Evolutionary conservation across 73 alveolate species (phyloP), one percentile per base, ranked within the genome.

Genomic region (Stentor coeruleus): DNA sequence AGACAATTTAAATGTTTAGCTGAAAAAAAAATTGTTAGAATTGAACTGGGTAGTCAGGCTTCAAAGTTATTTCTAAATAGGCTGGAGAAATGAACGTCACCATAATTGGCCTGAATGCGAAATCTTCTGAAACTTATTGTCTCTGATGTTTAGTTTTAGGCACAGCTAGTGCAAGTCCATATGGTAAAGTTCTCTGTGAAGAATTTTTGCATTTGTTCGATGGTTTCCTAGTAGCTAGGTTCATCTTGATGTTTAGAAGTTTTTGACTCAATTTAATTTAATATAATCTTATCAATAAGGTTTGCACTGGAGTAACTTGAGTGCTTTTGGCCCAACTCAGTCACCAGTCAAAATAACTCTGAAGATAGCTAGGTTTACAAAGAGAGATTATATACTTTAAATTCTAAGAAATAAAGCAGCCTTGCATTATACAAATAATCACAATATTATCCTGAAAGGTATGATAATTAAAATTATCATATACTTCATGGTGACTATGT

Each of bases 1-100:
- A 49, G 66, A 20, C 20, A 11, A 11, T 11, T 49, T 11, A 20
- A 20, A 49, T 11, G 20, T 20, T 49, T 66, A 31, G 59, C 38
- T 37, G 40, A 38, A 15, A 26, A 37, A 11, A 2, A 76, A 58
- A 15, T 20, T 11, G 6, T 14, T 15, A 20, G 66, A 49, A 49
- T 11, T 49, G n/a, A 49, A 11, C 20, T 49, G 66, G 66, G 66
- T 49, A 49, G 66, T 49, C 66, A 49, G 66, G 66, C 66, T 49
- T 49, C 20, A 49, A 20, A 49, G 66, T 49, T 20, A 49, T 20
- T 49, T 49, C 66, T 6, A 20, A 49, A 49, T 20, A 11, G 66
- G 66, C 66, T 11, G 66, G 20, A 49, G 66, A 20, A 20, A 49
- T 49, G 66, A 49, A 49, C 28, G 66, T 49, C 66, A 49, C 66